These are phyloP conservation scores for Datura wrightii DNA, from an alignment of 257 asterid genomes.

Conservation along the genomic window DNA sequence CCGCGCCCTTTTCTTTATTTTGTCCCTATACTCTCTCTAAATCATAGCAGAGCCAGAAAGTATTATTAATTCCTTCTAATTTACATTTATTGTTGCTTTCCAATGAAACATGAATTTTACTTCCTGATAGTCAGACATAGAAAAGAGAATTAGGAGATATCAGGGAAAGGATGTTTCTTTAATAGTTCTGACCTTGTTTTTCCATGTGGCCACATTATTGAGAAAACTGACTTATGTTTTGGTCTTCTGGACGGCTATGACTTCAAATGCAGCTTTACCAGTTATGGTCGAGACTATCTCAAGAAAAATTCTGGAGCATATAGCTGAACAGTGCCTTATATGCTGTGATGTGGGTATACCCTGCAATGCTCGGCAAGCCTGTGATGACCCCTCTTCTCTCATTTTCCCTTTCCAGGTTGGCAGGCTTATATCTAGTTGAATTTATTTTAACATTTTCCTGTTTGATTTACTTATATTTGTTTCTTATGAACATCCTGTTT, in stretches of 20 bases:
- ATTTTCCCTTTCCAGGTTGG: constrained; percentile 95
- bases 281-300: constrained; percentile 85
- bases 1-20: background rate
- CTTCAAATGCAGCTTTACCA: constrained; percentile 68
- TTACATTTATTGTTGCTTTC: background rate
- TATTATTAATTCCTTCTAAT: background rate
- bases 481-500: background rate
- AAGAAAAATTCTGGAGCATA: constrained; percentile 74
- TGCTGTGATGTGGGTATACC: constrained; percentile 89
- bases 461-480: background rate
- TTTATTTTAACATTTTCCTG: background rate
- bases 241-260: constrained; percentile 1
- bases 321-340: constrained; percentile 87
- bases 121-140: background rate
- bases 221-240: background rate
- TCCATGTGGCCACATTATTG: background rate
- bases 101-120: background rate
- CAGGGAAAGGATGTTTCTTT: background rate
- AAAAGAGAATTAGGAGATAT: background rate
- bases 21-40: background rate
- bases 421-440: background rate
- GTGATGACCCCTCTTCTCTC: constrained; percentile 76
- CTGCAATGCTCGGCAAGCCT: constrained; percentile 82
- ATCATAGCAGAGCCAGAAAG: background rate
- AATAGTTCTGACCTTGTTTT: background rate